phyloP scores from a whole-genome alignment of 73 alveolate species.

The Uronychia binucleata region DNA sequence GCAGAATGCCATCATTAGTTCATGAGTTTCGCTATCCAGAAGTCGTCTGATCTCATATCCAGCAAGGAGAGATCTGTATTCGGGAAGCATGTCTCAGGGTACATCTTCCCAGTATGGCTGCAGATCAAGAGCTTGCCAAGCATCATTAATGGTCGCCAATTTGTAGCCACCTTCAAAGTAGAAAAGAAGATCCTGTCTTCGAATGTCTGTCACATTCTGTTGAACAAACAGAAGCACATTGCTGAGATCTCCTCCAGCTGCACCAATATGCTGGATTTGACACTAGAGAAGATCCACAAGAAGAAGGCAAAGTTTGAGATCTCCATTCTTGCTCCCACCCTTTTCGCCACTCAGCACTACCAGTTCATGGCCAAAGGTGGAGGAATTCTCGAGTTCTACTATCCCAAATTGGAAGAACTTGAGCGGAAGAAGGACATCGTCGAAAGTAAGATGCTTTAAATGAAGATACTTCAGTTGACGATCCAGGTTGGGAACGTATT shows the following conservation, averaged over 20 bases:
- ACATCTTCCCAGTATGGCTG: slow-evolving; percentile 44
- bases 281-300: slow-evolving; percentile 4
- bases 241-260: slow-evolving; percentile 31
- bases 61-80: slow-evolving; percentile 38
- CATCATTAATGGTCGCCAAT: slow-evolving; percentile 31
- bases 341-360: slow-evolving; percentile 35
- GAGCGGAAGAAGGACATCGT: slow-evolving; percentile 18
- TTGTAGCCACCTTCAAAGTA: slow-evolving; percentile 46
- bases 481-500: neutral
- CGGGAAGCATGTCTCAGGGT: slow-evolving; percentile 51
- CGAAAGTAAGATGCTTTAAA: neutral
- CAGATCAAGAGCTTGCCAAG: slow-evolving; percentile 36
- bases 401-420: slow-evolving; percentile 26
- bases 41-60: slow-evolving; percentile 40
- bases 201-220: slow-evolving; percentile 31
- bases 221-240: slow-evolving; percentile 33
- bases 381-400: slow-evolving; percentile 14
- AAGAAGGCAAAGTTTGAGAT: slow-evolving; percentile 41
- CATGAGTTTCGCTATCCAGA: slow-evolving; percentile 27
- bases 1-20: slow-evolving; percentile 28
- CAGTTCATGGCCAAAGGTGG: slow-evolving; percentile 39
- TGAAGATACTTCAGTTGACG: neutral
- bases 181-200: slow-evolving; percentile 32
- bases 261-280: slow-evolving; percentile 28
- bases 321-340: slow-evolving; percentile 21